Base-by-base conservation (phyloP, 1,139 yeast genomes). In the Yamadazyma blattariae region DNA sequence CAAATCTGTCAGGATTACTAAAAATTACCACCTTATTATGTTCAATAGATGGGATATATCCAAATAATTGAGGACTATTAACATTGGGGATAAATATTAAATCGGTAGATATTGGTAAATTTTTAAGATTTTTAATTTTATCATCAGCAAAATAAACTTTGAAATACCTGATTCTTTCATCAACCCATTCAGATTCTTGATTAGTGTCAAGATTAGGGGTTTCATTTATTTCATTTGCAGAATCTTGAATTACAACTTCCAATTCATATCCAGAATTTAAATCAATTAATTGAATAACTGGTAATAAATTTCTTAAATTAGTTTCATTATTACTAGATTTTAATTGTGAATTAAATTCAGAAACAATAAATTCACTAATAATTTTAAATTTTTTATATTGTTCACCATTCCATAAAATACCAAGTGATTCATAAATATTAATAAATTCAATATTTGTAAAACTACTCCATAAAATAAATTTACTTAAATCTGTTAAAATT, bases 381-480 rank as follows among this genome's bases (percentile, higher is more conserved):
- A 38, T 31, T 29, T 47, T 50, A 20, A 58, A 34, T 12, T 31
- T 30, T 4, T 3, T 18, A 9, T 12, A 3, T 36, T 27, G 3
- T 5, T 32, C 29, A 14, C 44, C 48, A 18, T 32, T 45, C 61
- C 63, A 56, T 16, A 51, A 41, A 13, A 44, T 25, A 1, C 62
- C 65, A 30, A 31, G 35, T 15, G 43, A 40, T 32, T 62, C 67
- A 37, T 48, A 57, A 7, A 63, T 38, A 22, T 49, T 48, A 3
- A 61, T 25, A 4, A 32, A 38, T 2, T 39, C 31, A 3, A 59
- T 36, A 2, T 46, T 32, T 2, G 55, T 49, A 5, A 59, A 34
- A 19, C 58, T 41, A 32, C 54, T 44, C 78, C 77, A 72, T 4
- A 63, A 47, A 11, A 67, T 54, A 35, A 70, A 52, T 31, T 60